phyloP scores from a whole-genome alignment of 768 basidiomycete species.

The Arthromyces matolae region DNA sequence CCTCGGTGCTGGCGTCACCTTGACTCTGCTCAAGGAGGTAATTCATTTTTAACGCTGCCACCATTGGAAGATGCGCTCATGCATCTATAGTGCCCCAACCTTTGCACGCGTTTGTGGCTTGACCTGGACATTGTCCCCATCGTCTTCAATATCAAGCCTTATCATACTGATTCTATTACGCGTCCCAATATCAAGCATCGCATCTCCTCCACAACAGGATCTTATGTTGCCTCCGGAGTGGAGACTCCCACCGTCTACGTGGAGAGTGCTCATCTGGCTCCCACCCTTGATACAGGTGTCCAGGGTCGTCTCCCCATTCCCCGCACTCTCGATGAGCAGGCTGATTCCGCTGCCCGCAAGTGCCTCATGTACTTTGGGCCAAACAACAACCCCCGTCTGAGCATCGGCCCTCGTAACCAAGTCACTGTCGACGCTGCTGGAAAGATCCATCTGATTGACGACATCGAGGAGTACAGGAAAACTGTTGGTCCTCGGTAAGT shows the following conservation, averaged over 20 bases:
- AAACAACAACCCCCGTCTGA: constrained; percentile 77
- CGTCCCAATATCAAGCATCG: constrained; percentile 80
- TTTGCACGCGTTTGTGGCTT: constrained; percentile 84
- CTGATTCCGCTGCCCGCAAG: constrained; percentile 84
- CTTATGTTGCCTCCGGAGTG: constrained; percentile 71
- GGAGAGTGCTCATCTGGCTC: constrained; percentile 51
- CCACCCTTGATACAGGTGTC: constrained; percentile 39
- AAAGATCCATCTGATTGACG: constrained; percentile 82
- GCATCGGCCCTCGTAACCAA: constrained; percentile 79
- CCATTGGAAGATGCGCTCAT: constrained; percentile 17
- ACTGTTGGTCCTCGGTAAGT: constrained; percentile 59
- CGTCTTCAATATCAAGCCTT: constrained; percentile 83
- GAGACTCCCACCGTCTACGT: constrained; percentile 73
- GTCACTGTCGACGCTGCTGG: constrained; percentile 86
- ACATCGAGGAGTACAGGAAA: constrained; percentile 71
- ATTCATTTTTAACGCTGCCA: constrained; percentile 7
- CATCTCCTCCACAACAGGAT: constrained; percentile 75
- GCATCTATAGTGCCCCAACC: constrained; percentile 57
- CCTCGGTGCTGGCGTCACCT: constrained; percentile 76
- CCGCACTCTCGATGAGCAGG: constrained; percentile 79
- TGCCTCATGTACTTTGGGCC: constrained; percentile 82
- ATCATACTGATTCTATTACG: constrained; percentile 75
- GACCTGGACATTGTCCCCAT: constrained; percentile 81
- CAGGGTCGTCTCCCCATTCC: constrained; percentile 64
- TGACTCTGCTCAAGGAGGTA: constrained; percentile 68